Conservation (phyloP, 73 alveolate species). For the Tetrahymena malaccensis region DNA sequence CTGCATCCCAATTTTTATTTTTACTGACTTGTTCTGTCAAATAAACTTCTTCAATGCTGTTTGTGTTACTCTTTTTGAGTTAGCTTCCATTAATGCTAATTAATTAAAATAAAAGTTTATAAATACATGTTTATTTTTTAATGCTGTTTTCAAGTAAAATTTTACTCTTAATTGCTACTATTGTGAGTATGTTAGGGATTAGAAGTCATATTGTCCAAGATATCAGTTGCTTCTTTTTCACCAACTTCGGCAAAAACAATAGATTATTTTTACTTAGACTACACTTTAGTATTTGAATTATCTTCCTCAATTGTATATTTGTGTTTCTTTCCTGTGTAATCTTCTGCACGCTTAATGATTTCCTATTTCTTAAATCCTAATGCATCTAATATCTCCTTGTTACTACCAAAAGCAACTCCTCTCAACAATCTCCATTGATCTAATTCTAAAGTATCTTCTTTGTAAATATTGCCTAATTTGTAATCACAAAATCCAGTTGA, state of each 20-base stretch:
- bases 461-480: neutral
- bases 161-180: neutral
- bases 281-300: neutral
- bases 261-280: constrained; percentile 1
- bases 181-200: constrained; percentile 35
- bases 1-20: constrained; percentile 95
- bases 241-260: constrained; percentile 48
- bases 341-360: constrained; percentile 64
- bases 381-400: constrained; percentile 36
- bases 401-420: constrained; percentile 39
- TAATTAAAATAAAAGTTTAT: neutral
- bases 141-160: neutral
- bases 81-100: constrained; percentile 3
- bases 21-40: constrained; percentile 68
- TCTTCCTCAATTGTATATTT: constrained; percentile 35
- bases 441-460: neutral
- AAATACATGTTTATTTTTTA: no score
- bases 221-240: constrained; percentile 59
- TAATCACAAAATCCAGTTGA: neutral
- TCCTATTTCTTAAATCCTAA: constrained; percentile 54
- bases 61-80: constrained; percentile 25
- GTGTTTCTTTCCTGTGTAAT: constrained; percentile 63
- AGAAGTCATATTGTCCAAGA: constrained; percentile 54
- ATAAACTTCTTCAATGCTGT: constrained; percentile 39
- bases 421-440: constrained; percentile 24